Base-by-base conservation (phyloP, 768 basidiomycete genomes). In the Termitomyces sp. region DNA sequence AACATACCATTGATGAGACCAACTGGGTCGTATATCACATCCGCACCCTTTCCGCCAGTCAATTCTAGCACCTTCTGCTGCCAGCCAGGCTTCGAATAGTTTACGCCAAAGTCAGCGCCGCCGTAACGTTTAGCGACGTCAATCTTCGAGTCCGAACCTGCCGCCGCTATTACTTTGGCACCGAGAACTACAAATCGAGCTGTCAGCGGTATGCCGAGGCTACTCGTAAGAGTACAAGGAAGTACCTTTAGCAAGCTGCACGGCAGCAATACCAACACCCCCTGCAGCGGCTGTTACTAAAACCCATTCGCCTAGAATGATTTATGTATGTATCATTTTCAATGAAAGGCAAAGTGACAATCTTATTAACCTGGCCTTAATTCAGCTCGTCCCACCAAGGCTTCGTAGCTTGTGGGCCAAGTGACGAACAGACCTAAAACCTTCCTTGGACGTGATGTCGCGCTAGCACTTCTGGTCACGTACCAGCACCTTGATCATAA, bases 231-330 rank as follows among this genome's bases (percentile, higher is more conserved):
- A 26, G 30, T 15, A 26, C 24, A n/a, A 48, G 24, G 30, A 19
- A n/a, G n/a, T 34, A 90, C 92, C 85, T 80, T 97, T 97, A 21
- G 93, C 95, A 52, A 98, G 78, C 66, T 98, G 96, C 17, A 94
- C 84, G 7, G 96, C 95, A 6, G 87, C 85, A 49, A 96, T 84
- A 0, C 95, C 95, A 5, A 98, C 94, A 12, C 94, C 96, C 3
- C 96, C 96, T 1, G 95, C 96, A n/a, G 91, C 90, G 7, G 94
- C 96, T 48, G 93, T 92, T 4, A 98, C 86, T 2, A 99, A 82
- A 3, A 97, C 82, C 82, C 88, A 93, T 72, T 98, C 96, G 21
- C 89, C 90, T 89, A 47, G 8, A 34, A 41, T 41, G 45, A n/a
- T 19, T 50, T n/a, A 11, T 26, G 53, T 21, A 11, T 26, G 54